These are phyloP conservation scores for barrel medic (Medicago truncatula) DNA, from an alignment of 306 rosid genomes.

Conservation along the genomic window DNA sequence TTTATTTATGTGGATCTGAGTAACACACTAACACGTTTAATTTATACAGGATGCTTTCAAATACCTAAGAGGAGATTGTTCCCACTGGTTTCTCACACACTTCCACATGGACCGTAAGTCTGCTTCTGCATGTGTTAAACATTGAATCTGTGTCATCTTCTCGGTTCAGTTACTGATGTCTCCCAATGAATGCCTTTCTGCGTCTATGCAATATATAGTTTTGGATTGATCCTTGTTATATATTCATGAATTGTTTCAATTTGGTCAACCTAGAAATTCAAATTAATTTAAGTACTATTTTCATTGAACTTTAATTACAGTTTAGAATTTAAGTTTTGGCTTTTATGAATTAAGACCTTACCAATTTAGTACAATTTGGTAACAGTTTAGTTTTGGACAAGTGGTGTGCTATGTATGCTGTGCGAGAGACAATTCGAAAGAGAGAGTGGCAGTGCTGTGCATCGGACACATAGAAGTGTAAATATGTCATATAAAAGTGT, in stretches of 20 bases:
- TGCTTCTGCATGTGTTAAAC: conserved; percentile 29
- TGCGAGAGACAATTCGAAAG: neutral
- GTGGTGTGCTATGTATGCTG: neutral
- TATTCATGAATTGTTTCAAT: conserved; percentile 17
- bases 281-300: neutral
- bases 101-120: conserved; percentile 81
- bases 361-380: conserved; percentile 11
- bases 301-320: conserved; percentile 5
- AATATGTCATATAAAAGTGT: conserved; percentile 17
- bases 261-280: neutral
- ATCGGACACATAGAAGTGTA: neutral
- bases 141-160: conserved; percentile 16
- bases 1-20: conserved; percentile 20
- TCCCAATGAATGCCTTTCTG: neutral
- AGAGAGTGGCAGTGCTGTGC: neutral
- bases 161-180: conserved; percentile 9
- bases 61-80: conserved; percentile 35
- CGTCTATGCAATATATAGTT: neutral
- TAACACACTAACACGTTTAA: conserved; percentile 44
- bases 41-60: conserved; percentile 89
- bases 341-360: neutral
- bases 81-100: conserved; percentile 11
- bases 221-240: neutral
- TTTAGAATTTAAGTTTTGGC: conserved; percentile 22
- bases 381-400: conserved; percentile 6